These are phyloP conservation scores for Diaporthe vexans DNA, from an alignment of 2,329 filamentous ascomycete species.

Conservation along the genomic window DNA sequence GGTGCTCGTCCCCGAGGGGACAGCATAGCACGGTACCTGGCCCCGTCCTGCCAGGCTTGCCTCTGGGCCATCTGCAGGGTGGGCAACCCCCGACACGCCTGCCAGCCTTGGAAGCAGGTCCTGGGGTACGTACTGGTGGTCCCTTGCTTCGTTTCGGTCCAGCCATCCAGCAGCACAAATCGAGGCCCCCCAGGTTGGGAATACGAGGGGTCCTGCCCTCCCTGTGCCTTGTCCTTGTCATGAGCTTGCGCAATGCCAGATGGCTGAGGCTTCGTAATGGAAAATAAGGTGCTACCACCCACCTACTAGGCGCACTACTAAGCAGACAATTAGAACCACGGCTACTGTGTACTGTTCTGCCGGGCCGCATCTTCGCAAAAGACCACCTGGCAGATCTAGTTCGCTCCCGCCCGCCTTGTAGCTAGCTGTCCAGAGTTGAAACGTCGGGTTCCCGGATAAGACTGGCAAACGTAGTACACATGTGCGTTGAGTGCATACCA, in stretches of 20 bases:
- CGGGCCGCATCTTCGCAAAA: background rate
- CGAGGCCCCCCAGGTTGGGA: conserved; percentile 21
- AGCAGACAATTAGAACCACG: background rate
- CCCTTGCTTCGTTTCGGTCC: conserved; percentile 18
- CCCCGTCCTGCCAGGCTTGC: background rate
- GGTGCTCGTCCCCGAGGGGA: background rate
- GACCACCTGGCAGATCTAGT: conserved; percentile 4
- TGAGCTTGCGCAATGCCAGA: conserved; percentile 28
- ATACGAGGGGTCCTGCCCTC: conserved; percentile 34
- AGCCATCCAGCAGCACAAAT: background rate
- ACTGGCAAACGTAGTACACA: background rate
- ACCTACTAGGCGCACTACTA: background rate
- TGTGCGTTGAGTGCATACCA: background rate
- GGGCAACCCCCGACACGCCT: conserved; percentile 11
- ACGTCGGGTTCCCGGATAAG: conserved; percentile 10
- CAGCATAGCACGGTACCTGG: conserved; percentile 11
- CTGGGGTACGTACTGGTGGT: conserved; percentile 3
- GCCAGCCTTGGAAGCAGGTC: conserved; percentile 14
- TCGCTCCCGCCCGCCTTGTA: background rate
- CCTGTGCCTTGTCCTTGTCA: conserved; percentile 18
- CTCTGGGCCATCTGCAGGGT: conserved; percentile 2
- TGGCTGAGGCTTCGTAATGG: conserved; percentile 32
- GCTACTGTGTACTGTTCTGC: background rate
- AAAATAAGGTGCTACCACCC: conserved; percentile 24
- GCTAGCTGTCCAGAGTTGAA: background rate